These are phyloP conservation scores for Solanum megistacrolobum DNA, from an alignment of 257 asterid genomes.

Conservation along the genomic window DNA sequence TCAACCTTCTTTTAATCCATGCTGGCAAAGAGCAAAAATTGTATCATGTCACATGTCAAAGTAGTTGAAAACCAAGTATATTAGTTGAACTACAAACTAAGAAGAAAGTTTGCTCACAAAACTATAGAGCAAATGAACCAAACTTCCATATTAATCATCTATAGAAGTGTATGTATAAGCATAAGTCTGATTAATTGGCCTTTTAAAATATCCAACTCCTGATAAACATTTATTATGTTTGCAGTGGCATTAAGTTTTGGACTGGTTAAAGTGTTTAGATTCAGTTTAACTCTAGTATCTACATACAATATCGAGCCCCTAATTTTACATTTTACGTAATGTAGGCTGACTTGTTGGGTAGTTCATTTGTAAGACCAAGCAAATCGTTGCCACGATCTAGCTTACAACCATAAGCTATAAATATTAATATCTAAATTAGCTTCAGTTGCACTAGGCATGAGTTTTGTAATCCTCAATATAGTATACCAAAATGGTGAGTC, in stretches of 20 bases:
- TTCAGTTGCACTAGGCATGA: neutral
- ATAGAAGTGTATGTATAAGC: too few relatives aligned
- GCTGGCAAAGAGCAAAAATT: too few relatives aligned
- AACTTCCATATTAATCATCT: too few relatives aligned
- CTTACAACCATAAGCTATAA: neutral
- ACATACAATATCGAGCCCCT: neutral
- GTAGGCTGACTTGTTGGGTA: slow-evolving; percentile 82
- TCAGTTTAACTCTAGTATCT: neutral
- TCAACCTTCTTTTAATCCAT: too few relatives aligned
- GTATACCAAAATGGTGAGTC: too few relatives aligned
- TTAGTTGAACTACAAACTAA: too few relatives aligned
- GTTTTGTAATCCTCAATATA: neutral
- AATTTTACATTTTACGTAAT: neutral
- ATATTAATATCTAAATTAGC: neutral
- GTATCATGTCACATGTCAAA: too few relatives aligned
- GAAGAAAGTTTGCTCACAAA: too few relatives aligned
- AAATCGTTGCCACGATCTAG: neutral
- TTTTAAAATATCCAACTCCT: neutral
- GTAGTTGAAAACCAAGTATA: too few relatives aligned
- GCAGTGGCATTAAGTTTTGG: neutral
- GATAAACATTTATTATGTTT: neutral
- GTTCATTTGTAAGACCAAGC: slow-evolving; percentile 66
- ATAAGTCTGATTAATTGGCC: neutral
- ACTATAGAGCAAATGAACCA: too few relatives aligned
- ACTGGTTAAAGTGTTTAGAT: neutral